Conservation (phyloP, 768 basidiomycete species). For the Leccinum subtestaceum region DNA sequence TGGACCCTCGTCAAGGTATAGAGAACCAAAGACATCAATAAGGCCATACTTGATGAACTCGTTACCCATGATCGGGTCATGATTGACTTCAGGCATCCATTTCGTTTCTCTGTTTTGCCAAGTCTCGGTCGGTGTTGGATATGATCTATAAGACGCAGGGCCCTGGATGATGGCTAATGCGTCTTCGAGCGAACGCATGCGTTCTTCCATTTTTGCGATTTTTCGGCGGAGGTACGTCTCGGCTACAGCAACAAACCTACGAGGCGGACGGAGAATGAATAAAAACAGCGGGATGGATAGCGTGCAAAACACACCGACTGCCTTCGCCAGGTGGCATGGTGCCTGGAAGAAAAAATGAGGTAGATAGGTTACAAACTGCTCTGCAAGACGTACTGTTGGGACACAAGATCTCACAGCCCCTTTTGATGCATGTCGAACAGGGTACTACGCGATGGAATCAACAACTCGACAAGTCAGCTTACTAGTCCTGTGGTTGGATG, state of each 20-base stretch:
- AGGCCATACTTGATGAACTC: slow-evolving; percentile 22
- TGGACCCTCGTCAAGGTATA: slow-evolving; percentile 41
- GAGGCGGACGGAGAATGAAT: neutral
- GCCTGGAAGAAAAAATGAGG: slow-evolving; percentile 27
- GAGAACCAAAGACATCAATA: slow-evolving; percentile 40
- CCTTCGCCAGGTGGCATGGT: slow-evolving; percentile 56
- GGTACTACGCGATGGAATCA: slow-evolving; percentile 18
- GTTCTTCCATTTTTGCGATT: slow-evolving; percentile 43
- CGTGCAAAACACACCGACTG: slow-evolving; percentile 40
- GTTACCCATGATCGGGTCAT: neutral
- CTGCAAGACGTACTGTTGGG: slow-evolving; percentile 43
- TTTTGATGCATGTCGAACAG: slow-evolving; percentile 46
- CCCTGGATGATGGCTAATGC: slow-evolving; percentile 48
- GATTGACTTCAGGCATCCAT: slow-evolving; percentile 18
- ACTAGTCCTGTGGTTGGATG: neutral
- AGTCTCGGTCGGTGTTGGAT: slow-evolving; percentile 40
- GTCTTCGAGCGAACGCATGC: slow-evolving; percentile 54
- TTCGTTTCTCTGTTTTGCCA: slow-evolving; percentile 29
- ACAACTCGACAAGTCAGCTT: neutral
- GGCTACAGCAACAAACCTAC: slow-evolving; percentile 50
- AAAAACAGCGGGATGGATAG: neutral
- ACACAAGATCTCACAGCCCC: slow-evolving; percentile 46
- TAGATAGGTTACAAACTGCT: neutral
- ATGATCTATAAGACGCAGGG: slow-evolving; percentile 36
- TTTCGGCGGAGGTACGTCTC: slow-evolving; percentile 52